Conservation (phyloP, 176 grass and related monocot genomes). For the Poa pratensis region DNA sequence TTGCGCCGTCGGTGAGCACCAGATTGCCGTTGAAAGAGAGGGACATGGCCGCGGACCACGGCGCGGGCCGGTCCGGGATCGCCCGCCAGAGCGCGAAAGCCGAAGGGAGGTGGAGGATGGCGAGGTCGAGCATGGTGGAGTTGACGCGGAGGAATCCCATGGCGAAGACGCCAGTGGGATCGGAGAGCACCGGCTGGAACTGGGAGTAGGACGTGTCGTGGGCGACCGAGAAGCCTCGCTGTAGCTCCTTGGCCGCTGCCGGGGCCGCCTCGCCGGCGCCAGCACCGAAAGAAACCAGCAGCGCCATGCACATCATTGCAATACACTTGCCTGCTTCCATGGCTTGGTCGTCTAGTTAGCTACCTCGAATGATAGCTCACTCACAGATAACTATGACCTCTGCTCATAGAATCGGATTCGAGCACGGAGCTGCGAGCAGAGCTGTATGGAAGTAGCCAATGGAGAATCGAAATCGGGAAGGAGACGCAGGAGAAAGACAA, state of each 20-base stretch:
- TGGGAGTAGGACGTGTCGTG: conserved; percentile 64
- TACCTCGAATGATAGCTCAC: background rate
- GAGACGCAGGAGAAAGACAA: conserved; percentile 34
- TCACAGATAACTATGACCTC: too few relatives aligned
- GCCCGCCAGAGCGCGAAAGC: conserved; percentile 79
- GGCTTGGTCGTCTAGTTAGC: background rate
- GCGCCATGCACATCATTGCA: conserved; percentile 21
- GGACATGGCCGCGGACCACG: conserved; percentile 49
- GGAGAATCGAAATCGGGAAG: conserved; percentile 28
- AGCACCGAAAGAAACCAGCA: conserved; percentile 21
- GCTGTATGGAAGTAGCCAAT: background rate
- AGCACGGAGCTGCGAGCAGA: background rate
- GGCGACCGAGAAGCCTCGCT: conserved; percentile 60
- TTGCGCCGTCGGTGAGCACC: conserved; percentile 53
- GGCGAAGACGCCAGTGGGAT: conserved; percentile 75
- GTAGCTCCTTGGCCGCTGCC: conserved; percentile 50
- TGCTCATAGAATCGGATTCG: background rate
- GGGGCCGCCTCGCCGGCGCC: background rate
- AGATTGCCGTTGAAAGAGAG: conserved; percentile 74
- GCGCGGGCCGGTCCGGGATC: conserved; percentile 39
- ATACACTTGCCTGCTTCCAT: conserved; percentile 22
- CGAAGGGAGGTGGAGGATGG: conserved; percentile 78
- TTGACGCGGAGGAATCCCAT: conserved; percentile 78
- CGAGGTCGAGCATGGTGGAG: conserved; percentile 70
- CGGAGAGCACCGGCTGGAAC: conserved; percentile 83